These are phyloP conservation scores for Castanea crenata DNA, from an alignment of 306 rosid species.

Conservation along the genomic window DNA sequence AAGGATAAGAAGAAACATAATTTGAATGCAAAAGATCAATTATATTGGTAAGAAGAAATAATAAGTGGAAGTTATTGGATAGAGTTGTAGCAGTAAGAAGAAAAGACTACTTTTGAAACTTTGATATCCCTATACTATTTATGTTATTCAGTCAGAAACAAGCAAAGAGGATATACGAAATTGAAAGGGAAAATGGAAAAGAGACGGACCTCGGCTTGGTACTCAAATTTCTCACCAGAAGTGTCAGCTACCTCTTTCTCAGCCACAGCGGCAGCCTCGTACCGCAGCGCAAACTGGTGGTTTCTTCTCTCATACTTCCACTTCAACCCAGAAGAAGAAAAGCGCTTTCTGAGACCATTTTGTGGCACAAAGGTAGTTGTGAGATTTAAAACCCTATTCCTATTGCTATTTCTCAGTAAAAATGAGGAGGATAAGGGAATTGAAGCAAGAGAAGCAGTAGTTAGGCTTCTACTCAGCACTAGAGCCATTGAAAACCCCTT, in stretches of 20 bases:
- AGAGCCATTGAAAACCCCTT: slow-evolving; percentile 57
- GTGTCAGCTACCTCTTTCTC: slow-evolving; percentile 69
- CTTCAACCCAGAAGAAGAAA: slow-evolving; percentile 40
- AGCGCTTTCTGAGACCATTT: slow-evolving; percentile 35
- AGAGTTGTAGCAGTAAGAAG: not conserved
- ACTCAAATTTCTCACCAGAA: slow-evolving; percentile 81
- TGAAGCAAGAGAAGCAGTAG: slow-evolving; percentile 56
- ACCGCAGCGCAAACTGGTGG: slow-evolving; percentile 44
- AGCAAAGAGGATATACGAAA: not conserved
- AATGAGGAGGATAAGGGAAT: slow-evolving; percentile 62
- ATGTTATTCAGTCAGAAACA: not conserved
- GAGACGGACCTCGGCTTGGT: slow-evolving; percentile 92
- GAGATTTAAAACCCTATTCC: slow-evolving; percentile 30
- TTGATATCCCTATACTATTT: not conserved
- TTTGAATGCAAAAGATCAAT: not conserved
- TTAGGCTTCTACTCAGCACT: slow-evolving; percentile 61
- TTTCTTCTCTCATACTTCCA: slow-evolving; percentile 52
- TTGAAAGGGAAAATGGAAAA: not conserved
- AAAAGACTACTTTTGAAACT: not conserved
- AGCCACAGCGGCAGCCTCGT: slow-evolving; percentile 82
- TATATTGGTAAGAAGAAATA: not conserved
- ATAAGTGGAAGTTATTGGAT: not conserved
- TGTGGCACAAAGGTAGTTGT: slow-evolving; percentile 57
- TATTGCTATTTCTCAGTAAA: slow-evolving; percentile 21
- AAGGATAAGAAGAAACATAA: not conserved